Base-by-base conservation (phyloP, 1,284 basidiomycete genomes). In the Trichosporon sp. region DNA sequence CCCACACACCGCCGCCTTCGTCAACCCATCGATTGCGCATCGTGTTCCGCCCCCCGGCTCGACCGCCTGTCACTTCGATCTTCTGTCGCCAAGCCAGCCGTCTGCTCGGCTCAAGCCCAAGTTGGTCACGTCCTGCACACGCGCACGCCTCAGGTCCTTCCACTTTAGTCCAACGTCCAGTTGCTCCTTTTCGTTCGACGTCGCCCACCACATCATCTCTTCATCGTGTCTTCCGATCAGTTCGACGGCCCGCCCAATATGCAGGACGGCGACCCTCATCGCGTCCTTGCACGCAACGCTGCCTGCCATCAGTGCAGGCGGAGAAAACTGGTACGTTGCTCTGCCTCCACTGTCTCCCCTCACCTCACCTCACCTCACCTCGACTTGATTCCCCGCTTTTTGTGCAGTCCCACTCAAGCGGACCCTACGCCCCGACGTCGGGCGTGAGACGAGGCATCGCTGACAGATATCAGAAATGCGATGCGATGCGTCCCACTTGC, bases 221-320 rank as follows among this genome's bases (percentile, higher is more conserved):
- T 31, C 59, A 37, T 21, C 59, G 31, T n/a, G 59, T 35, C 59
- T 35, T 63, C 31, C 32, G 32, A 63, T 32, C 59, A 32, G 7
- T n/a, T 37, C 35, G 31, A 63, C 31, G 31, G 32, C 16, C 31
- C 59, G 59, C 16, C 59, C 48, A 64, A 14, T 31, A 73, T 73
- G 72, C 66, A 69, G 14, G 72, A 72, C 40, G 46, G 66, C 54
- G 73, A 74, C 48, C 73, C 73, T 5, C 73, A 74, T 54, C 70
- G 73, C 64, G 78, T 81, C 16, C 72, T 83, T 0, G 79, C 80
- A 11, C 74, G 81, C 14, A 81, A 81, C 63, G 75, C 80, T 4
- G 81, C 81, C 5, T 83, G 81, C 70, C 81, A 81, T 73, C 80
- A 79, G 61, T 83, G 81, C 71, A 71, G 80, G 73, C 77, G 68